Conservation (phyloP, 1,284 basidiomycete genomes). For the Apiotrichum akiyoshidainum region DNA sequence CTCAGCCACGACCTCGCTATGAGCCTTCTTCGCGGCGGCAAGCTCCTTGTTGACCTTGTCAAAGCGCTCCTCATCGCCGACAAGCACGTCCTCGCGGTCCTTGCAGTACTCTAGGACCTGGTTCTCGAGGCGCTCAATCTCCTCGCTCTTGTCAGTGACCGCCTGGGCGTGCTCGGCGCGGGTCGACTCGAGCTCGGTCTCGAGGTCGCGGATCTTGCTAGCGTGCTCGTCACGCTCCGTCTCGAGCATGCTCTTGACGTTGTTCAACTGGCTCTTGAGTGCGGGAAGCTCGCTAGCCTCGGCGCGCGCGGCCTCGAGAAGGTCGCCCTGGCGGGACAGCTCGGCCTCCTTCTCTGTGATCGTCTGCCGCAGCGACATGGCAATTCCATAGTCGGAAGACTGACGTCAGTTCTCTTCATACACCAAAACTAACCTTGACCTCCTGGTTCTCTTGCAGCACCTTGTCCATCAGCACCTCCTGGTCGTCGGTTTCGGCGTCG, state of each 20-base stretch:
- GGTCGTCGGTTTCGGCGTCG: constrained; percentile 19
- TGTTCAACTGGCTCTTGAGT: constrained; percentile 15
- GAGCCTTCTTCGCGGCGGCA: constrained; percentile 5
- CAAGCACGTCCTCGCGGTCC: background rate
- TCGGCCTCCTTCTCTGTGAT: constrained; percentile 34
- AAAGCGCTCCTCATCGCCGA: constrained; percentile 4
- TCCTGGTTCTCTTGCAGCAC: constrained; percentile 15
- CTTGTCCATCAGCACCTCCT: constrained; percentile 16
- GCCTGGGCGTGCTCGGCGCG: constrained; percentile 29
- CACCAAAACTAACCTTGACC: constrained; percentile 1
- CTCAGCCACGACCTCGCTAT: constrained; percentile 5
- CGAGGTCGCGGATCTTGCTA: constrained; percentile 23
- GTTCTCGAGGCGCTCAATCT: constrained; percentile 38
- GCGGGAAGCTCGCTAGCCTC: constrained; percentile 15
- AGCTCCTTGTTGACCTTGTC: constrained; percentile 11
- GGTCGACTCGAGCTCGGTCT: constrained; percentile 32
- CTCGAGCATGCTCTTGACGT: constrained; percentile 20
- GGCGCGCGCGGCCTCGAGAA: constrained; percentile 5
- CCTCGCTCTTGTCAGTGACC: constrained; percentile 27
- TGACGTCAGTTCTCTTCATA: background rate
- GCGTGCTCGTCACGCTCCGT: constrained; percentile 16
- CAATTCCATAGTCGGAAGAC: background rate
- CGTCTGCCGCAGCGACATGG: constrained; percentile 26
- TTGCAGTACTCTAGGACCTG: constrained; percentile 29
- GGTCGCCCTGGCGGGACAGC: constrained; percentile 19